Conservation (phyloP, 2,329 filamentous ascomycete species). For the Phaeosphaeria sp. region DNA sequence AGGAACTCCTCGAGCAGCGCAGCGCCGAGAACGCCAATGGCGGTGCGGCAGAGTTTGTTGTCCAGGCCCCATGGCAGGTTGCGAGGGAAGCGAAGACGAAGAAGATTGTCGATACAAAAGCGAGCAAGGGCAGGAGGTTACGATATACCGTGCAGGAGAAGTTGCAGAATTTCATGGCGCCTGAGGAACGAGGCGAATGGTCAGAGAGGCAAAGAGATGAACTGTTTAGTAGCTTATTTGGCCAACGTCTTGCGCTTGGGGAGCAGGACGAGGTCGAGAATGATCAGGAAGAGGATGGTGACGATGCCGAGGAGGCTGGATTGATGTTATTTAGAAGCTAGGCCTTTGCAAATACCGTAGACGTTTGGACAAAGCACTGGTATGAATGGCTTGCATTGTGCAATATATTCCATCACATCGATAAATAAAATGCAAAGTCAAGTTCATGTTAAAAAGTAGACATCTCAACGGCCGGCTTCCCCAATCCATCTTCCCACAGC, state of each 20-base stretch:
- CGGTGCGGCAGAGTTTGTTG: slow-evolving; percentile 55
- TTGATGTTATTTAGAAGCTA: slow-evolving; percentile 49
- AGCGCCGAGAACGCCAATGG: slow-evolving; percentile 64
- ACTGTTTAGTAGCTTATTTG: slow-evolving; percentile 59
- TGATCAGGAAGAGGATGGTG: slow-evolving; percentile 40
- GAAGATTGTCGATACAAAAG: slow-evolving; percentile 88
- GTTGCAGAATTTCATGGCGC: slow-evolving; percentile 96
- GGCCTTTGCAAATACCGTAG: too few species aligned
- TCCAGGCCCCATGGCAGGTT: slow-evolving; percentile 63
- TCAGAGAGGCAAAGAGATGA: slow-evolving; percentile 78
- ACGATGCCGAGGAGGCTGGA: slow-evolving; percentile 45
- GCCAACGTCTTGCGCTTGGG: slow-evolving; percentile 51
- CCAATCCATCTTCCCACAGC: slow-evolving; percentile 11
- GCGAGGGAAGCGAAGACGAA: slow-evolving; percentile 82
- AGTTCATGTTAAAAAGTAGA: not conserved
- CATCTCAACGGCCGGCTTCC: slow-evolving; percentile 12
- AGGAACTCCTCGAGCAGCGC: slow-evolving; percentile 90
- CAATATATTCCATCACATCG: too few species aligned
- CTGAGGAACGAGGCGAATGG: slow-evolving; percentile 83
- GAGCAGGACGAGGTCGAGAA: slow-evolving; percentile 50
- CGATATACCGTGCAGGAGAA: slow-evolving; percentile 96
- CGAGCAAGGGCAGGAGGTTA: slow-evolving; percentile 93
- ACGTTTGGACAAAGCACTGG: too few species aligned
- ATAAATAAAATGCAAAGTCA: too few species aligned
- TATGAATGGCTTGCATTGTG: not conserved